Evolutionary conservation across 1,284 basidiomycete genomes (phyloP).

Genomic region (Malassezia equina): DNA sequence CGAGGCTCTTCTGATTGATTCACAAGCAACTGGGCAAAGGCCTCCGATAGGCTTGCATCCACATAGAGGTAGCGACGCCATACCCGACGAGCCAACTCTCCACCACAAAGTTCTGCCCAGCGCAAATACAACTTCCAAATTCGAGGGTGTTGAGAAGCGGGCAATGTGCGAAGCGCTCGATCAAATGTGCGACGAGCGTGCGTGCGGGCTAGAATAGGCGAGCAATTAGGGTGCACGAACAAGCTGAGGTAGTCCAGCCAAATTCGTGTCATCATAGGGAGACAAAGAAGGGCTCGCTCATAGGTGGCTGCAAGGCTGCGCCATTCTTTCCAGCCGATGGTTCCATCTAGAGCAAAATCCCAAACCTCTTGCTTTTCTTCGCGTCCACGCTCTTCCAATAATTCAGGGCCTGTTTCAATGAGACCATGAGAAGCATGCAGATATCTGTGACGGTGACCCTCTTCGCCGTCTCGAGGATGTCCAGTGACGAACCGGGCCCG

Average conservation of each 20-base stretch:
- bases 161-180: conserved; percentile 81
- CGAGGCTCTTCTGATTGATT: conserved; percentile 23
- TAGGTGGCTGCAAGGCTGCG: conserved; percentile 73
- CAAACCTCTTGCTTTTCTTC: conserved; percentile 68
- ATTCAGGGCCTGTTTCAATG: conserved; percentile 54
- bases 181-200: conserved; percentile 91
- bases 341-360: conserved; percentile 72
- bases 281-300: conserved; percentile 85
- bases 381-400: conserved; percentile 29
- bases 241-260: conserved; percentile 89
- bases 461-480: conserved; percentile 50
- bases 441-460: conserved; percentile 47
- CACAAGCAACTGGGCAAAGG: conserved; percentile 38
- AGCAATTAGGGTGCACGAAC: conserved; percentile 81
- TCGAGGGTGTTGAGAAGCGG: conserved; percentile 82
- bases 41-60: conserved; percentile 45
- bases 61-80: conserved; percentile 77
- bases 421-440: conserved; percentile 51
- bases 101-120: conserved; percentile 78
- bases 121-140: conserved; percentile 91
- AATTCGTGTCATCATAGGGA: conserved; percentile 82
- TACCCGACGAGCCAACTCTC: conserved; percentile 71
- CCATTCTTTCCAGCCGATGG: conserved; percentile 92
- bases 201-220: conserved; percentile 68
- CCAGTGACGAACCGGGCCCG: conserved; percentile 81